phyloP scores from a whole-genome alignment of 2,329 filamentous ascomycete species.

The Elsinoe arachidis region DNA sequence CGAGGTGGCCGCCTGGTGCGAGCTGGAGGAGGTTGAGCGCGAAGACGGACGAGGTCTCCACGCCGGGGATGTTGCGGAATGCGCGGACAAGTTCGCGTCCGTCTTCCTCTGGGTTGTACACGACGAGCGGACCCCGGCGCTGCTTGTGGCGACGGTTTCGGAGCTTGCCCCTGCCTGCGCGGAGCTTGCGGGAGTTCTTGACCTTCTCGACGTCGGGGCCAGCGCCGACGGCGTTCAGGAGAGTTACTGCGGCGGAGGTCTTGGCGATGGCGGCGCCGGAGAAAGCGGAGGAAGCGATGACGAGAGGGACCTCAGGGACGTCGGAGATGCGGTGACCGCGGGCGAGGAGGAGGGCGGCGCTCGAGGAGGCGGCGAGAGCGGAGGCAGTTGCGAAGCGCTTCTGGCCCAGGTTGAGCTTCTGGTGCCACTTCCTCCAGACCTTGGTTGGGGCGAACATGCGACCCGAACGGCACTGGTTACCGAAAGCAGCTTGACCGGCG shows the following conservation, averaged over 20 bases:
- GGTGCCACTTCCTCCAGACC: slow-evolving; percentile 99
- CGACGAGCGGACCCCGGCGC: slow-evolving; percentile 92
- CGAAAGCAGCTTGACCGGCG: slow-evolving; percentile 98
- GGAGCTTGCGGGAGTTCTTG: slow-evolving; percentile 90
- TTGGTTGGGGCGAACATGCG: slow-evolving; percentile 99
- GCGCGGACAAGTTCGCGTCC: slow-evolving; percentile 88
- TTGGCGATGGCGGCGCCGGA: slow-evolving; percentile 70
- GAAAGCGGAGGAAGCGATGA: slow-evolving; percentile 86
- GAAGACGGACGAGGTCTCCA: slow-evolving; percentile 91
- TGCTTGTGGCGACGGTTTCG: slow-evolving; percentile 93
- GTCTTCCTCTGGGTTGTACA: slow-evolving; percentile 93
- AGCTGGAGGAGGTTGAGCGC: slow-evolving; percentile 98
- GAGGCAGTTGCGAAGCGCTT: slow-evolving; percentile 98
- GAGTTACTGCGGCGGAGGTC: slow-evolving; percentile 76
- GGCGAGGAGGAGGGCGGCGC: slow-evolving; percentile 87
- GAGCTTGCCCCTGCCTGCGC: slow-evolving; percentile 98
- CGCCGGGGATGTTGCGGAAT: slow-evolving; percentile 98
- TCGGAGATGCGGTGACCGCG: slow-evolving; percentile 91
- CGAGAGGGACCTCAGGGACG: slow-evolving; percentile 93
- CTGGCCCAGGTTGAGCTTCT: slow-evolving; percentile 99
- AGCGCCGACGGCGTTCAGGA: slow-evolving; percentile 87
- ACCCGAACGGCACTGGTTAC: slow-evolving; percentile 99
- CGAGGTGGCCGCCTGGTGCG: slow-evolving; percentile 95
- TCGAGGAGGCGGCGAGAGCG: slow-evolving; percentile 91
- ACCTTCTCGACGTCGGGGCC: slow-evolving; percentile 90